Conservation (phyloP, 495 filamentous ascomycete species). For the Jackrogersella multiformis region DNA sequence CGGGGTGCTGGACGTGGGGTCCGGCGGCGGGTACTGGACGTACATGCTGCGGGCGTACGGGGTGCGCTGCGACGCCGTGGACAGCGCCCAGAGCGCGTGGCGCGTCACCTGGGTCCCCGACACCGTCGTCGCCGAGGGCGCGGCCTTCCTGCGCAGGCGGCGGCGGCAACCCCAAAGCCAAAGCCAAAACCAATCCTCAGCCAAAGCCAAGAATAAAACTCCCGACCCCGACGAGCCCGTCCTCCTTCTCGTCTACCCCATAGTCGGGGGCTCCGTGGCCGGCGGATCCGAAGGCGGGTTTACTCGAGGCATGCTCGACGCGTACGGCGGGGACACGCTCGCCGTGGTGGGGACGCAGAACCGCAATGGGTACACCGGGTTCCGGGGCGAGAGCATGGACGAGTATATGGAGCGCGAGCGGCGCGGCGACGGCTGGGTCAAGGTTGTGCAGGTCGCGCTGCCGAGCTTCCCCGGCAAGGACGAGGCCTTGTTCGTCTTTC, state of each 20-base stretch:
- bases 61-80: constrained; percentile 53
- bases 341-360: constrained; percentile 73
- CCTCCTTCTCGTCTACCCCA: constrained; percentile 69
- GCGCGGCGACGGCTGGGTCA: constrained; percentile 44
- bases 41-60: constrained; percentile 63
- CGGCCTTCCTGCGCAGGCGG: constrained; percentile 49
- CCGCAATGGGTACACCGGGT: constrained; percentile 69
- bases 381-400: constrained; percentile 61
- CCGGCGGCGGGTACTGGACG: constrained; percentile 71
- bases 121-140: constrained; percentile 60
- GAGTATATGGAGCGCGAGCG: constrained; percentile 63
- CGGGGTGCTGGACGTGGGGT: constrained; percentile 63
- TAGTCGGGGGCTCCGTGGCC: constrained; percentile 56
- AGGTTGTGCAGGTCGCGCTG: constrained; percentile 58
- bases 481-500: constrained; percentile 63
- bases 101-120: constrained; percentile 68
- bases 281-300: constrained; percentile 55
- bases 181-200: no score
- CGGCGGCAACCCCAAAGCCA: no score
- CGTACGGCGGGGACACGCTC: constrained; percentile 65
- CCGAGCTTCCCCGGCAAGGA: constrained; percentile 66
- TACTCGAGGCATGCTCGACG: constrained; percentile 59
- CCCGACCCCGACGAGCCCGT: constrained; percentile 55
- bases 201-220: constrained; percentile 5
- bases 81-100: constrained; percentile 64